Conservation (phyloP, 75 land plant species). For the Azolla pinnata region DNA sequence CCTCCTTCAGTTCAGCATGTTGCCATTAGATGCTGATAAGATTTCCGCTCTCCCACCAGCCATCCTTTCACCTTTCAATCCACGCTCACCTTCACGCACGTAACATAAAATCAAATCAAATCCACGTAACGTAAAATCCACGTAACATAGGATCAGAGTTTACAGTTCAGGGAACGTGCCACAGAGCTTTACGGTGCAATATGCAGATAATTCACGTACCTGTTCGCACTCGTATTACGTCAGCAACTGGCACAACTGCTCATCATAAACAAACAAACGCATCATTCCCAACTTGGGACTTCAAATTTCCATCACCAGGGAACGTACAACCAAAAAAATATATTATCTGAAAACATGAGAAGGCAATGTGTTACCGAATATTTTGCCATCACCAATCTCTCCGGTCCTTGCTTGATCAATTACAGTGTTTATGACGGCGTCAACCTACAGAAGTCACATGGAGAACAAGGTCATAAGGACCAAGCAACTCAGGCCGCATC, state of each 20-base stretch:
- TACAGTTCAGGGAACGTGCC: background rate
- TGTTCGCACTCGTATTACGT: conserved; percentile 70
- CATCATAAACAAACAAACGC: background rate
- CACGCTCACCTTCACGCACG: conserved; percentile 52
- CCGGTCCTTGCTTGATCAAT: conserved; percentile 81
- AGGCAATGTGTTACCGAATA: conserved; percentile 41
- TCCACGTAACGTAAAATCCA: background rate
- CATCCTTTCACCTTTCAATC: conserved; percentile 63
- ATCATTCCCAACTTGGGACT: background rate
- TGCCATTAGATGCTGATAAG: conserved; percentile 12
- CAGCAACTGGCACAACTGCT: conserved; percentile 67
- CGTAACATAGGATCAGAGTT: background rate
- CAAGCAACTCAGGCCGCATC: too few species aligned
- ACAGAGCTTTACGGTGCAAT: too few species aligned
- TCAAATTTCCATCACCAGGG: background rate
- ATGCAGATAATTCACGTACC: conserved; percentile 26
- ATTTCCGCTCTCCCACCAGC: conserved; percentile 56
- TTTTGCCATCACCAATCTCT: conserved; percentile 92
- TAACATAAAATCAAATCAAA: background rate
- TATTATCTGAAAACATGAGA: background rate
- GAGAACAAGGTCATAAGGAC: too few species aligned
- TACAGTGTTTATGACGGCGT: conserved; percentile 64
- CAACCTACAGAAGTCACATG: too few species aligned
- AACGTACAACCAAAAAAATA: background rate
- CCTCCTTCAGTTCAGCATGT: too few species aligned